phyloP scores from a whole-genome alignment of 2,329 filamentous ascomycete genomes.

The Xylariaceae sp. region DNA sequence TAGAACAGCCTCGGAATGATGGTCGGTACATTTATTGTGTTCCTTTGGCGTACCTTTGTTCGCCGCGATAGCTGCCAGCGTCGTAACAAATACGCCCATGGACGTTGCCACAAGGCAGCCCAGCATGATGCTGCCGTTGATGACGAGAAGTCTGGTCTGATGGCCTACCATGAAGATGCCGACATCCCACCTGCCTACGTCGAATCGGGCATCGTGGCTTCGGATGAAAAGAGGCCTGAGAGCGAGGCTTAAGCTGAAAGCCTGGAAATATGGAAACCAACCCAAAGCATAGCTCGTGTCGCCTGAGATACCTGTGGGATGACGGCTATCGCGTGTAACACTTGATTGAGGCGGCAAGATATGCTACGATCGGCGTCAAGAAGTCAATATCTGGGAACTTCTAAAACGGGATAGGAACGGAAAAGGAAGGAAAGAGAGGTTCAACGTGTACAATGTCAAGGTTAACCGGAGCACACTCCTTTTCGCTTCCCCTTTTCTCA shows the following conservation, averaged over 20 bases:
- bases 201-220: slow-evolving; percentile 17
- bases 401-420: too few relatives aligned
- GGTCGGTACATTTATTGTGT: slow-evolving; percentile 57
- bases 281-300: too few relatives aligned
- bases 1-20: slow-evolving; percentile 56
- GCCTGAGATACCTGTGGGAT: too few relatives aligned
- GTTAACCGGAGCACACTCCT: too few relatives aligned
- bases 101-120: slow-evolving; percentile 29
- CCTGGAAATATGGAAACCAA: background rate
- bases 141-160: slow-evolving; percentile 49
- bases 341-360: too few relatives aligned
- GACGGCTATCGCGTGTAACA: too few relatives aligned
- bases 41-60: slow-evolving; percentile 51
- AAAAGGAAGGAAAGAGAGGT: too few relatives aligned
- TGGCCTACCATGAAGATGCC: slow-evolving; percentile 34
- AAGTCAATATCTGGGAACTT: too few relatives aligned
- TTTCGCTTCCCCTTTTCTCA: too few relatives aligned
- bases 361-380: too few relatives aligned
- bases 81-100: slow-evolving; percentile 27
- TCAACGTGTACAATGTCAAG: too few relatives aligned
- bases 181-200: slow-evolving; percentile 27
- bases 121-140: slow-evolving; percentile 32
- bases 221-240: slow-evolving; percentile 25
- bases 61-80: slow-evolving; percentile 38
- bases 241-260: slow-evolving; percentile 18